Conservation (phyloP, 345 rosid species). For the Citrus cavaleriei region DNA sequence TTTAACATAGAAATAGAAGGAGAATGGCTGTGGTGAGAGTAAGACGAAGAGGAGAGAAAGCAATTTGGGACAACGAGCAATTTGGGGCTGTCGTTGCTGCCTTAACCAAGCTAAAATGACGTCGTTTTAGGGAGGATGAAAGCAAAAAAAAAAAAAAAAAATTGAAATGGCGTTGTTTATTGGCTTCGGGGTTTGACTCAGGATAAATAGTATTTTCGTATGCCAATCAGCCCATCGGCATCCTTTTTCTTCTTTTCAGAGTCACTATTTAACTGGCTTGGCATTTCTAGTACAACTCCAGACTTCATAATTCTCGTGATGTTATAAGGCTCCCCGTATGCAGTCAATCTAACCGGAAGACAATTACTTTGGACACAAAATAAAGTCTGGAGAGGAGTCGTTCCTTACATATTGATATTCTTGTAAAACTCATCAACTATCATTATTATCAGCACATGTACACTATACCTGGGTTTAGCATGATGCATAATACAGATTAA, state of each 20-base stretch:
- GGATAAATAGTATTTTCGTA: too few species aligned
- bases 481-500: background rate
- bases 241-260: background rate
- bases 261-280: background rate
- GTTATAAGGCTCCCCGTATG: background rate
- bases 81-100: too few species aligned
- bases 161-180: too few species aligned
- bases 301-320: conserved; percentile 6
- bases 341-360: background rate
- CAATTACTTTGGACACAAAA: background rate
- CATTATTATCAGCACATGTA: background rate
- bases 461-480: background rate
- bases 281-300: background rate
- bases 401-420: background rate
- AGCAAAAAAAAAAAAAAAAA: too few species aligned
- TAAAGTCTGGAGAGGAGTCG: background rate
- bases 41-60: too few species aligned
- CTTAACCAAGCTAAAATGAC: too few species aligned
- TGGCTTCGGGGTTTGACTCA: too few species aligned
- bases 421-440: background rate
- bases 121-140: too few species aligned
- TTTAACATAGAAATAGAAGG: too few species aligned
- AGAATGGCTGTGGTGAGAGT: too few species aligned
- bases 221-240: too few species aligned
- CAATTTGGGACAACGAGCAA: too few species aligned